phyloP scores from a whole-genome alignment of 768 basidiomycete genomes.

The Leccinellum albellum region DNA sequence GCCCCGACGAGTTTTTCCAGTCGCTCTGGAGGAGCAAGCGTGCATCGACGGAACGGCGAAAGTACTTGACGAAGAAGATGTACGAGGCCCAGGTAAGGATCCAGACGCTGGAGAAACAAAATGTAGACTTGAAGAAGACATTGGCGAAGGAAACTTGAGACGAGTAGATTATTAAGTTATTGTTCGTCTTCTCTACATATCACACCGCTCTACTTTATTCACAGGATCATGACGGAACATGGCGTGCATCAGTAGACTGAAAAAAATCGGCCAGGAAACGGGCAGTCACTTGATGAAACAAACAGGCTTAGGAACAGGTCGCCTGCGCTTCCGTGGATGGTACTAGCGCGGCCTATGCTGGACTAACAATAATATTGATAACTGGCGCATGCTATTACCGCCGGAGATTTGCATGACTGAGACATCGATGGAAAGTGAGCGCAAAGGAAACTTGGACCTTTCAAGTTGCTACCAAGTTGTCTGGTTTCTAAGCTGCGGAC shows the following conservation, averaged over 20 bases:
- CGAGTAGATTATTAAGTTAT: not conserved
- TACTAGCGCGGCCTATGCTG: too few species aligned
- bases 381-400: too few species aligned
- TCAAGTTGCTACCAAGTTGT: too few species aligned
- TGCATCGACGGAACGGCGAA: conserved; percentile 56
- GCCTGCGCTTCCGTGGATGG: too few species aligned
- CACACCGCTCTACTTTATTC: not conserved
- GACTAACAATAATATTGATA: too few species aligned
- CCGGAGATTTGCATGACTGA: too few species aligned
- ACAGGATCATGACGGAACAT: not conserved
- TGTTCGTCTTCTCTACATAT: not conserved
- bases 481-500: too few species aligned
- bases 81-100: conserved; percentile 62
- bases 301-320: too few species aligned
- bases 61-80: conserved; percentile 75
- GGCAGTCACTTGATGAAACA: too few species aligned
- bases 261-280: too few species aligned
- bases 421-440: too few species aligned
- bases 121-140: conserved; percentile 59
- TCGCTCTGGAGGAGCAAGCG: conserved; percentile 42
- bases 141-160: conserved; percentile 39
- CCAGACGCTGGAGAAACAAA: conserved; percentile 66
- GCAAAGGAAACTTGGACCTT: too few species aligned
- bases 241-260: not conserved
- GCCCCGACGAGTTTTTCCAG: conserved; percentile 41